A percentile compares a stretch with the other conserved stretches of the same genome.
Evolutionary conservation across 1,139 yeast genomes (phyloP).

Genomic region (Candida sanyaensis): DNA sequence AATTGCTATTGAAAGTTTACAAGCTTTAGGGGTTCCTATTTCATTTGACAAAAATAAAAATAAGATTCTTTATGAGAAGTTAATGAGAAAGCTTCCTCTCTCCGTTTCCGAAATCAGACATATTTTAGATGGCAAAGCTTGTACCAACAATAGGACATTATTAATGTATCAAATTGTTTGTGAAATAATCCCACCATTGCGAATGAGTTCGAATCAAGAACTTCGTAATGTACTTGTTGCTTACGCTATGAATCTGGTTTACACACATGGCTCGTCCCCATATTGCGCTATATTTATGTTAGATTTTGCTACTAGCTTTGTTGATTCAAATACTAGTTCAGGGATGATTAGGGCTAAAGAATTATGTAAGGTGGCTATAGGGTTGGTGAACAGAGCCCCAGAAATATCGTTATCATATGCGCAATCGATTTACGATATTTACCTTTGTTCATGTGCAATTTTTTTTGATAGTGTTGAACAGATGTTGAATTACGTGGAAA

Average conservation of each 20-base stretch:
- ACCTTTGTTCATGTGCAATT: conserved; percentile 44
- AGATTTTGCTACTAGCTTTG: conserved; percentile 37
- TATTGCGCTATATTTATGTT: conserved; percentile 30
- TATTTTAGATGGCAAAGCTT: conserved; percentile 24
- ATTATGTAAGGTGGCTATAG: conserved; percentile 36
- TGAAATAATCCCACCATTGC: conserved; percentile 39
- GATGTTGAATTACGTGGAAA: conserved; percentile 34
- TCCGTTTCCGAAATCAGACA: conserved; percentile 45
- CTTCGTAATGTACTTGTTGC: conserved; percentile 27
- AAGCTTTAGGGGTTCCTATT: conserved; percentile 31
- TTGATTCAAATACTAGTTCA: conserved; percentile 36
- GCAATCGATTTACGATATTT: conserved; percentile 45
- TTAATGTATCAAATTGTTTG: conserved; percentile 46
- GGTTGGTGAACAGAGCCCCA: conserved; percentile 35
- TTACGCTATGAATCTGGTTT: conserved; percentile 26
- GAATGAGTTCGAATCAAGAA: conserved; percentile 25
- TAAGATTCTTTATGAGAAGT: conserved; percentile 20
- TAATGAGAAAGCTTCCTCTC: conserved; percentile 37
- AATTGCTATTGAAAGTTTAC: conserved; percentile 35
- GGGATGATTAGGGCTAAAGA: conserved; percentile 29
- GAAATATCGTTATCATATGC: conserved; percentile 38
- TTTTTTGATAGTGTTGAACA: conserved; percentile 45
- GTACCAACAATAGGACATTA: conserved; percentile 29
- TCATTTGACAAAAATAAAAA: conserved; percentile 19
- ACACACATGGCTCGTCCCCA: conserved; percentile 26